Evolutionary conservation across 116 monocot genomes (phyloP).

Genomic region (Zostera marina): DNA sequence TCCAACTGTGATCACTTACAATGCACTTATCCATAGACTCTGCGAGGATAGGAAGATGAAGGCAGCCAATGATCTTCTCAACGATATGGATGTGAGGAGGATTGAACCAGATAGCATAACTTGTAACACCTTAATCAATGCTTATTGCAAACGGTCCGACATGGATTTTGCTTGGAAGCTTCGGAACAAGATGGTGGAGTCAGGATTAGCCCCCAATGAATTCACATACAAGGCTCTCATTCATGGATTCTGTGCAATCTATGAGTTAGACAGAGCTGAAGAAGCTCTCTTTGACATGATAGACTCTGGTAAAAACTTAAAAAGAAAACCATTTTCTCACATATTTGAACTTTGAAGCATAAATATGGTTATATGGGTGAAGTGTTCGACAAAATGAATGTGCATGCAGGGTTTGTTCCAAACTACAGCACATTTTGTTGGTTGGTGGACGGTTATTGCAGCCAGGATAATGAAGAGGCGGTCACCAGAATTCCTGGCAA

Average conservation of each 20-base stretch:
- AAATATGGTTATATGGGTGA: too few relatives aligned
- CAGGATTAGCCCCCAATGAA: constrained; percentile 44
- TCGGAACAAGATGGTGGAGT: constrained; percentile 76
- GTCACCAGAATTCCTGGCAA: constrained; percentile 62
- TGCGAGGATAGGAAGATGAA: constrained; percentile 84
- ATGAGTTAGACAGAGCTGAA: constrained; percentile 61
- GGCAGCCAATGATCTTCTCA: constrained; percentile 55
- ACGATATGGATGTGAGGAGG: constrained; percentile 79
- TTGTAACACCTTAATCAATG: constrained; percentile 88
- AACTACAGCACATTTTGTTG: constrained; percentile 79
- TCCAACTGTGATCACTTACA: constrained; percentile 60
- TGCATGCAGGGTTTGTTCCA: constrained; percentile 43
- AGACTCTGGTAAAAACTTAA: constrained; percentile 12
- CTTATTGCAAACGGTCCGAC: constrained; percentile 81
- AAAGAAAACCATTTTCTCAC: neutral
- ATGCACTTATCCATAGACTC: constrained; percentile 51
- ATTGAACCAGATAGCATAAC: constrained; percentile 70
- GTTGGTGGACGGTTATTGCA: constrained; percentile 79
- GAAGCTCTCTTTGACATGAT: constrained; percentile 74
- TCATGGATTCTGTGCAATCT: constrained; percentile 76
- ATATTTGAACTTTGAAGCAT: neutral
- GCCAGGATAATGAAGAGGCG: constrained; percentile 56
- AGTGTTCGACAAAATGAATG: neutral
- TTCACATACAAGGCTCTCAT: constrained; percentile 85
- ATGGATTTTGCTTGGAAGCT: constrained; percentile 75